Base-by-base conservation (phyloP, 2,329 filamentous ascomycete genomes). In the Esteya vermicola region DNA sequence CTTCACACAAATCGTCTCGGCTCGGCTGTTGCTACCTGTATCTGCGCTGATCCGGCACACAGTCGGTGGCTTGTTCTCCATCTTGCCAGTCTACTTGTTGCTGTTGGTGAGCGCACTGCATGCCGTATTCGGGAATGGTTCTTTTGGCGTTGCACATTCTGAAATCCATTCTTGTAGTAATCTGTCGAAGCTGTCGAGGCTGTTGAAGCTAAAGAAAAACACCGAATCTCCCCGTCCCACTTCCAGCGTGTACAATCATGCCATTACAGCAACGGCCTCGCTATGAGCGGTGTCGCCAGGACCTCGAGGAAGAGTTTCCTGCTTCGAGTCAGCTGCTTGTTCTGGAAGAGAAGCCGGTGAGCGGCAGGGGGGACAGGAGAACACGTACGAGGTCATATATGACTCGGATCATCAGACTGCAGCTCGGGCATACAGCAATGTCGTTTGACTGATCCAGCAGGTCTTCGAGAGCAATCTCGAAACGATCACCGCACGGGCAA, bases 401-500 rank as follows among this genome's bases (percentile, higher is more conserved):
- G 13, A 98, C 88, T 43, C 81, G 67, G 42, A 98, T 94, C 85
- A 93, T 94, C 52, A 98, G 65, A 59, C 88, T 95, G 61, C 91
- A 98, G 57, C 88, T 95, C 19, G 91, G 91, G 54, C 91, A 98
- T 10, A 96, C 84, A n/a, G 83, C 91, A 54, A 98, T 86, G 51
- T 96, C 88, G 46, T 54, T 63, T 57, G 89, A 78, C 47, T 85
- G 84, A 55, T 96, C 88, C 43, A 79, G 73, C 52, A 98, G 66
- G 58, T 96, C 88, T 41, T 71, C 75, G 41, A 96, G 75, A 18
- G 73, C 74, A 54, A 91, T 95, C 64, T 95, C 84, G 64, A 98
- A 98, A 44, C 84, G 76, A 64, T 98, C 91, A 65, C 91, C 91
- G 62, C 91, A 98, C 1, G 91, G 91, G 58, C 91, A 98, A 13